Percentiles rank a stretch among this genome's conserved stretches.
Evolutionary conservation across 441 rosid genomes (phyloP).

Genomic region (Cnidoscolus chayamansa): DNA sequence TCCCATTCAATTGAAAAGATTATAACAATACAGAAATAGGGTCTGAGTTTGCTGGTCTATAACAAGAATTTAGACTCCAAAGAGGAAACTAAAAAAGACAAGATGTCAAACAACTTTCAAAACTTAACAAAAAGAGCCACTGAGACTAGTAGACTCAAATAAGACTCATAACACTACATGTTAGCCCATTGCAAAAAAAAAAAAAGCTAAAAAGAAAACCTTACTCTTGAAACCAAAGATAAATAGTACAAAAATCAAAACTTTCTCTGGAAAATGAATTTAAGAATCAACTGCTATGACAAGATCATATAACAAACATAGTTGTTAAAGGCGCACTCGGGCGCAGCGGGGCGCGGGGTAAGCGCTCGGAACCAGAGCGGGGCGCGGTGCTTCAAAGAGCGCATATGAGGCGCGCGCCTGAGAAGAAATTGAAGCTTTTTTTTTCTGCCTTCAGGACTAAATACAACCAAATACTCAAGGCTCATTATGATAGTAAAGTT

Average conservation of each 20-base stretch:
- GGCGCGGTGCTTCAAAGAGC: no score
- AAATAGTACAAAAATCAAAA: not conserved
- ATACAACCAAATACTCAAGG: no score
- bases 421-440: no score
- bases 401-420: no score
- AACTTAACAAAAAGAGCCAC: not conserved
- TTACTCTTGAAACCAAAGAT: not conserved
- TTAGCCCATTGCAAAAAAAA: not conserved
- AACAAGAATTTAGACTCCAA: not conserved
- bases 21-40: not conserved
- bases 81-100: not conserved
- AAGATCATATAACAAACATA: not conserved
- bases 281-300: not conserved
- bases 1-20: not conserved
- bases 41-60: not conserved
- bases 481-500: no score
- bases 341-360: no score
- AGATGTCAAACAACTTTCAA: not conserved
- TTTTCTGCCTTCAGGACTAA: no score
- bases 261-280: not conserved
- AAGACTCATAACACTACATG: not conserved
- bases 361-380: no score
- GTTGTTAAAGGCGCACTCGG: no score
- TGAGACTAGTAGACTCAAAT: not conserved
- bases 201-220: not conserved